Base-by-base conservation (phyloP, 176 grass and related monocot genomes). In the Aegilops bicornis region DNA sequence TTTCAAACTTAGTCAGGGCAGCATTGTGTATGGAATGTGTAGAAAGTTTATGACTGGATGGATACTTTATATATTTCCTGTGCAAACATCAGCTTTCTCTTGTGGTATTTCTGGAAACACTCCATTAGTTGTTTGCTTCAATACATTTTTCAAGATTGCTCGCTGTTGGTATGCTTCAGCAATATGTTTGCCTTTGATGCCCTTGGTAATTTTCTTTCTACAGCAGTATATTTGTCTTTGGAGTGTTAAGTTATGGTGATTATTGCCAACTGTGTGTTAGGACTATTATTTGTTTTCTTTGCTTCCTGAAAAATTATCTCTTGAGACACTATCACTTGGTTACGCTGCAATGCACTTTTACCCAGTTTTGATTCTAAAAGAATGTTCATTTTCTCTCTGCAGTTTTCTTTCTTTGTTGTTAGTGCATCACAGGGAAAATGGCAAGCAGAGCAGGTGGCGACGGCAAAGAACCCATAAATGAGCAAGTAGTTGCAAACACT, bases 41-140 rank as follows among this genome's bases (percentile, higher is more conserved):
- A 23, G 73, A 50, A 50, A 81, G 6, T 82, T 82, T 48, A 69
- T 81, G 29, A 68, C 9, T 81, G 29, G 63, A n/a, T 69, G 19
- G 63, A n/a, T 68, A n/a, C 20, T 50, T 33, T 16, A 32, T 50
- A 15, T n/a, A 16, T 22, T 33, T 35, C 27, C 40, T 50, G 10
- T 68, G 40, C 64, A 68, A 48, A 6, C 11, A 23, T 76, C 19
- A 19, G 1, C 0, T 72, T 87, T 77, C 48, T 20, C 6, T 29
- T 6, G 19, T 36, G 19, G 7, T 29, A n/a, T 43, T 76, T 8
- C 32, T 25, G 40, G 10, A 60, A 82, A 78, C 11, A 32, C n/a
- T 20, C 6, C 4, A 17, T 20, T 62, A 32, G 79, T 8, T 37
- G n/a, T n/a, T n/a, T 65, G 58, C 54, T 7, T 20, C 3, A 37